These are phyloP conservation scores for Parachaetomium inaequale DNA, from an alignment of 495 filamentous ascomycete species.

Conservation along the genomic window DNA sequence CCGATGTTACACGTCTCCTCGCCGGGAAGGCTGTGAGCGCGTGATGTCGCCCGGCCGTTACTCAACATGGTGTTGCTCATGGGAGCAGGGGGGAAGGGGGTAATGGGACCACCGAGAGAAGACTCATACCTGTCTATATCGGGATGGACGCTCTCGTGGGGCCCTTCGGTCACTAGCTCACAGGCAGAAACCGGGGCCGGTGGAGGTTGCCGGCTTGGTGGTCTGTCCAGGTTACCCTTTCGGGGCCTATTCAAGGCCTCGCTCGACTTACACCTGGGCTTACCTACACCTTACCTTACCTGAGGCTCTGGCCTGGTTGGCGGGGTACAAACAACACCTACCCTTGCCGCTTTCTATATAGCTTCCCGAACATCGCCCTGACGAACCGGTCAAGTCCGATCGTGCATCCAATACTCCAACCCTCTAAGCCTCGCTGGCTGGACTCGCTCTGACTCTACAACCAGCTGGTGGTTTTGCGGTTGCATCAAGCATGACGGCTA, in stretches of 20 bases:
- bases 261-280: background rate
- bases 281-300: conserved; percentile 5
- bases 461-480: conserved; percentile 3
- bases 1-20: conserved; percentile 12
- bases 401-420: conserved; percentile 4
- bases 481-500: conserved; percentile 21
- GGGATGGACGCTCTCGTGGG: conserved; percentile 11
- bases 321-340: background rate
- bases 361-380: conserved; percentile 26
- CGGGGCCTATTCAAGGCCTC: background rate
- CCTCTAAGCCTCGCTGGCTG: background rate
- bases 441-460: background rate
- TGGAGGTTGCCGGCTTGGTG: background rate
- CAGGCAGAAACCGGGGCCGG: conserved; percentile 19
- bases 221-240: background rate
- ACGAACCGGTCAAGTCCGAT: background rate
- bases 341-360: conserved; percentile 34
- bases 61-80: conserved; percentile 4
- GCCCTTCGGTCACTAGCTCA: conserved; percentile 14
- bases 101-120: conserved; percentile 8
- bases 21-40: conserved; percentile 15
- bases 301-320: background rate
- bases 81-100: conserved; percentile 1
- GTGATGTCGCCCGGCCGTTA: conserved; percentile 9
- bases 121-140: conserved; percentile 15